A percentile compares a stretch with the other conserved stretches of the same genome.
Conservation (phyloP, 768 basidiomycete genomes). For the Pholiota conissans region DNA sequence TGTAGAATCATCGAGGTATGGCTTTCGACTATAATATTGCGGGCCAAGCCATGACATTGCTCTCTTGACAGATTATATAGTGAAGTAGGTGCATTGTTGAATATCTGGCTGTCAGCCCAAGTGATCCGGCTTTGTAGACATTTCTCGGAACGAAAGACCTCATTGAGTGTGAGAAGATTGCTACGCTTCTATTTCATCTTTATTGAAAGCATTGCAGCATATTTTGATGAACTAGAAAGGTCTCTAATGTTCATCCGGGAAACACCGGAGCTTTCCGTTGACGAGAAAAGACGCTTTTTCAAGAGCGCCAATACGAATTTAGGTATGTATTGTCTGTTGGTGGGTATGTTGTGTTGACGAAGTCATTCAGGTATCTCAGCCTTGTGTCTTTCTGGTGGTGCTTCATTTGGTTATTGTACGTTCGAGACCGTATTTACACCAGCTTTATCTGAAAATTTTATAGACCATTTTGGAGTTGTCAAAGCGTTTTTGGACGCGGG, state of each 20-base stretch:
- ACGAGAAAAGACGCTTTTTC: constrained; percentile 94
- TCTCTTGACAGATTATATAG: constrained; percentile 71
- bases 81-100: constrained; percentile 62
- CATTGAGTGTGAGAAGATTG: constrained; percentile 66
- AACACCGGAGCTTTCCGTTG: constrained; percentile 67
- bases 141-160: constrained; percentile 89
- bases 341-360: not conserved
- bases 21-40: not conserved
- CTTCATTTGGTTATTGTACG: constrained; percentile 91
- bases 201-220: constrained; percentile 48
- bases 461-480: constrained; percentile 89
- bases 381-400: constrained; percentile 94
- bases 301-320: constrained; percentile 86
- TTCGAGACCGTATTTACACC: not conserved
- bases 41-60: not conserved
- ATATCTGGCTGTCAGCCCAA: not conserved
- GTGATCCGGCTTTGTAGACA: constrained; percentile 50
- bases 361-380: constrained; percentile 62
- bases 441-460: constrained; percentile 1
- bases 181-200: not conserved
- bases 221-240: constrained; percentile 74
- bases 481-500: constrained; percentile 88
- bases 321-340: constrained; percentile 38
- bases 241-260: constrained; percentile 78
- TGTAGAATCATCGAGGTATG: constrained; percentile 76